These are phyloP conservation scores for Hermanozyma aechmeae DNA, from an alignment of 805 yeast genomes.

Conservation along the genomic window DNA sequence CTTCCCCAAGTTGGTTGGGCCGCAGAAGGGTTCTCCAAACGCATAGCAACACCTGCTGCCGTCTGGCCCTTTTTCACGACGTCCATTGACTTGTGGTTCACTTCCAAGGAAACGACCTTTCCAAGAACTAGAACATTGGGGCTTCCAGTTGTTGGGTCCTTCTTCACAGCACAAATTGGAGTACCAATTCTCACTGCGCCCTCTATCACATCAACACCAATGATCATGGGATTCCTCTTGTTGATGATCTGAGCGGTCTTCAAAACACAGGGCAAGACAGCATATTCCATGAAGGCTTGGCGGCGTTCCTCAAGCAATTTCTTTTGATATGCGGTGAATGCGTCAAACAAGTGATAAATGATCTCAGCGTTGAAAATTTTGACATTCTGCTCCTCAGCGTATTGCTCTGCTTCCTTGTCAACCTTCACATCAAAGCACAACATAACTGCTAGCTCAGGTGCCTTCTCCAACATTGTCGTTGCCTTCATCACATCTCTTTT, in stretches of 20 bases:
- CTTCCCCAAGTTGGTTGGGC: conserved; percentile 99
- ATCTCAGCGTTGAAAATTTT: conserved; percentile 92
- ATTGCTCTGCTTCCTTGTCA: conserved; percentile 97
- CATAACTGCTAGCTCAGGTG: conserved; percentile 95
- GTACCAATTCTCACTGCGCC: conserved; percentile 88
- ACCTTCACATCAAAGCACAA: conserved; percentile 95
- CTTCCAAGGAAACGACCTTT: conserved; percentile 86
- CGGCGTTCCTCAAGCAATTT: conserved; percentile 85
- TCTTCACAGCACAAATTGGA: conserved; percentile 89
- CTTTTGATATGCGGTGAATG: conserved; percentile 85
- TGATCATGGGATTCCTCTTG: conserved; percentile 98
- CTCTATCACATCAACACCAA: conserved; percentile 95
- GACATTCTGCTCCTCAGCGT: conserved; percentile 88
- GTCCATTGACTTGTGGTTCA: conserved; percentile 79
- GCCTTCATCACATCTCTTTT: conserved; percentile 99
- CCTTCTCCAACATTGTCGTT: conserved; percentile 91
- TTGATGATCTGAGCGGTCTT: conserved; percentile 93
- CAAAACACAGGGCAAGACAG: conserved; percentile 91
- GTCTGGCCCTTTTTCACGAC: conserved; percentile 90
- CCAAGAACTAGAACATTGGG: conserved; percentile 69
- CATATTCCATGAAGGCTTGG: conserved; percentile 77
- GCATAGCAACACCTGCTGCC: conserved; percentile 96
- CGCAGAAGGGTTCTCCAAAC: conserved; percentile 85
- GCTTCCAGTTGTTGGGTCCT: conserved; percentile 77
- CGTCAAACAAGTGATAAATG: conserved; percentile 93